Percentiles rank a stretch among this genome's conserved stretches.
These are phyloP conservation scores for Misopates orontium DNA, from an alignment of 257 asterid genomes.

Conservation along the genomic window DNA sequence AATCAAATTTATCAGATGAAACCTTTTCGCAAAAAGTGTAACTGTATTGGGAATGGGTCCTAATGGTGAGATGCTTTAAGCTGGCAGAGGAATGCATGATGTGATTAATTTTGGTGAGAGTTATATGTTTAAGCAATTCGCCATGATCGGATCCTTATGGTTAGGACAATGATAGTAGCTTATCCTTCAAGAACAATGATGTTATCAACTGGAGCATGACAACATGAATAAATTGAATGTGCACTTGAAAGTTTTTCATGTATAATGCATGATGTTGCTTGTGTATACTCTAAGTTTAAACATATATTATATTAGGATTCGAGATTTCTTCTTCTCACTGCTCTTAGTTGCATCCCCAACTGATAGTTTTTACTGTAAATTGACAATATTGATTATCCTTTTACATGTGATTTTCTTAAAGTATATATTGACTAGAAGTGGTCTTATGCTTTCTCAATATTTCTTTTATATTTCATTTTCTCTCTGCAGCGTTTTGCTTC, in stretches of 20 bases:
- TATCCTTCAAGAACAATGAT: background rate
- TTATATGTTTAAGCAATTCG: background rate
- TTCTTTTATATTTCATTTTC: slow-evolving; percentile 9
- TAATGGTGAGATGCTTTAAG: slow-evolving; percentile 8
- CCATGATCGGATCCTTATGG: background rate
- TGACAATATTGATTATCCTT: too few species aligned
- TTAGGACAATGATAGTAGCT: too few species aligned
- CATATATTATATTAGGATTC: background rate
- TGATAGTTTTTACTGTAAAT: too few species aligned
- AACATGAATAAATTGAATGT: background rate
- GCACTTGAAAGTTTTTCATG: background rate
- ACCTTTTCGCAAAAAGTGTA: background rate
- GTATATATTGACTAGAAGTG: background rate
- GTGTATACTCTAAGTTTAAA: background rate
- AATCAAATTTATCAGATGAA: background rate
- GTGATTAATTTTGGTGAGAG: background rate
- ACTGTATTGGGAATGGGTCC: background rate
- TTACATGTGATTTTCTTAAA: too few species aligned
- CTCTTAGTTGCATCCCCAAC: too few species aligned
- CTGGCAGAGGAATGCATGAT: slow-evolving; percentile 4
- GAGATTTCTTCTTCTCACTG: background rate
- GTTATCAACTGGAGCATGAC: background rate
- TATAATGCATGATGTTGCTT: slow-evolving; percentile 6
- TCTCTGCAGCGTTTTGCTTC: slow-evolving; percentile 55
- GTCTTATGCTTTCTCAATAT: background rate